These are phyloP conservation scores for Leccinum holopus DNA, from an alignment of 1,284 basidiomycete species.

Conservation along the genomic window DNA sequence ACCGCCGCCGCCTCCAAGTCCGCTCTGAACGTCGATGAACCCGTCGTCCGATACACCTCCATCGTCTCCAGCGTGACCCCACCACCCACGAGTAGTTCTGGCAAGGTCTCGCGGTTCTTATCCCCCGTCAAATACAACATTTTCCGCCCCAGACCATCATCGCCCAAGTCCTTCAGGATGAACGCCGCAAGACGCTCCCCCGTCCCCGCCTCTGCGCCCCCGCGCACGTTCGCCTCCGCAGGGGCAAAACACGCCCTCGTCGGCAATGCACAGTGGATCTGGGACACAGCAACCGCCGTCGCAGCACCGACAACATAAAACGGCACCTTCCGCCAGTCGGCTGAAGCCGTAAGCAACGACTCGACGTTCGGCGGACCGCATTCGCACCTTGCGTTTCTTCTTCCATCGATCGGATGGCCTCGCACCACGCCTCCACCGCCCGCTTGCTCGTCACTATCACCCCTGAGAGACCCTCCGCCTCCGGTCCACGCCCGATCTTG, in stretches of 20 bases:
- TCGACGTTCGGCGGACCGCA: neutral
- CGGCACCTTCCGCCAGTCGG: constrained; percentile 52
- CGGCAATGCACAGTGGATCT: constrained; percentile 36
- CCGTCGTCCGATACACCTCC: constrained; percentile 67
- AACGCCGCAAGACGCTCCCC: constrained; percentile 64
- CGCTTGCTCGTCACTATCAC: constrained; percentile 74
- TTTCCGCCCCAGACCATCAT: constrained; percentile 19
- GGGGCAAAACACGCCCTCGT: constrained; percentile 33
- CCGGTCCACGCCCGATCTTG: constrained; percentile 43
- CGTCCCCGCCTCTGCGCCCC: constrained; percentile 50
- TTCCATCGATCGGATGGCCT: constrained; percentile 34
- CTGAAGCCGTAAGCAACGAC: constrained; percentile 12
- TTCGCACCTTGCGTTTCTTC: constrained; percentile 15
- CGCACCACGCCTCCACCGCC: constrained; percentile 65
- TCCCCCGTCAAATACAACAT: constrained; percentile 78
- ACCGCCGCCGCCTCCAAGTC: constrained; percentile 45
- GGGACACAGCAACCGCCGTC: constrained; percentile 50
- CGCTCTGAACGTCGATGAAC: constrained; percentile 50
- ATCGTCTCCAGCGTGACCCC: constrained; percentile 48
- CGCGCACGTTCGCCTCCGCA: constrained; percentile 21
- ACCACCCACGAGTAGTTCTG: constrained; percentile 47
- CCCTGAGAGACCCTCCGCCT: constrained; percentile 41
- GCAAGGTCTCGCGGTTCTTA: constrained; percentile 73
- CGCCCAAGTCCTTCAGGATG: constrained; percentile 51
- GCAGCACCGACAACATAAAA: constrained; percentile 76